Evolutionary conservation across 805 yeast genomes (phyloP), one percentile per base, ranked within the genome.

Genomic region (Candida pini): DNA sequence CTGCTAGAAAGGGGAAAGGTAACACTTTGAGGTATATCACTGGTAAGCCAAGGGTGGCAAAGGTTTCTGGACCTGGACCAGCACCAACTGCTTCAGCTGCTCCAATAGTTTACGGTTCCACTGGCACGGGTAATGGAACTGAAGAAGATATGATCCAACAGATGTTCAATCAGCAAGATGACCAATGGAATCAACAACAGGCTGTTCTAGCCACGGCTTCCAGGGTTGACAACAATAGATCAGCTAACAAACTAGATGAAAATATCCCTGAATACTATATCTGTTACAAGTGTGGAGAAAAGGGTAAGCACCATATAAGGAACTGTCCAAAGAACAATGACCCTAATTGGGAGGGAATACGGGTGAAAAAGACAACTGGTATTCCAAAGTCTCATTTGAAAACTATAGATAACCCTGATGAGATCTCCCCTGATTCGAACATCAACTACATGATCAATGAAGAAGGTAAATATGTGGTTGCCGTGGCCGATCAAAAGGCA

Each of bases 241-340:
- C 47, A 6, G 43, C 43, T 44, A 56, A 68, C 45, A 51, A 56
- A 6, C 58, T 63, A 3, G 95, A 86, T 38, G 89, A 81, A 45
- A 71, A 75, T 6, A 96, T 96, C 8, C 98, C 98, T 1, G 90
- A 96, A 6, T 95, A 95, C 1, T 92, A 92, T 51, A 82, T 90
- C 55, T 92, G 99, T 58, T 90, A 92, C 57, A 71, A 96, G 54
- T 92, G 99, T 65, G 97, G 97, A 32, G 86, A 84, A 19, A 85
- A 87, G 58, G 92, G 87, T 37, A 74, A 73, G 40, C 99, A 92
- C 58, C 90, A 95, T 88, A 90, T 92, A 40, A 84, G 83, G 53
- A 86, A 88, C 49, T 92, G 99, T 66, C 98, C 99, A 0, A 86
- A 95, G 3, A 82, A 85, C 51, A 78, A 76, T 28, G 97, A 90